Percentiles rank a stretch among this genome's conserved stretches.
Evolutionary conservation across 495 filamentous ascomycete species (phyloP).

Genomic region (Daldinia vernicosa): DNA sequence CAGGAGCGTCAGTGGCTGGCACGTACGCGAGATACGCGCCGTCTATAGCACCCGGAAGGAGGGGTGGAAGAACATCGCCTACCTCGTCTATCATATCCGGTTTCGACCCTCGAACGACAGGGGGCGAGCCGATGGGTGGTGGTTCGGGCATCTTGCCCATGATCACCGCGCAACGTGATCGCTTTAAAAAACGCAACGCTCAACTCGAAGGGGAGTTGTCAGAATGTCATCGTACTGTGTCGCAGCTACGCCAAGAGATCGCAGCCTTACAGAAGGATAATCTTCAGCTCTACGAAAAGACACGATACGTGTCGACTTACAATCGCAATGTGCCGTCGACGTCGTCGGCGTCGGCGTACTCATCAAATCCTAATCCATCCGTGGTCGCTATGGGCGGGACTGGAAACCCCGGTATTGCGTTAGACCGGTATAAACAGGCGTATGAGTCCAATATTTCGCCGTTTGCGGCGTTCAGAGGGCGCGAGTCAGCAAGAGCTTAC

Average conservation of each 20-base stretch:
- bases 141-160: conserved; percentile 95
- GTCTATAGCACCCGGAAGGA: conserved; percentile 69
- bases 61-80: conserved; percentile 79
- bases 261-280: conserved; percentile 96
- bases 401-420: conserved; percentile 65
- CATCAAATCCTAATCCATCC: conserved; percentile 75
- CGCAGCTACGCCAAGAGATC: conserved; percentile 88
- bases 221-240: conserved; percentile 80
- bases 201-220: conserved; percentile 92
- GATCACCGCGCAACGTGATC: conserved; percentile 96
- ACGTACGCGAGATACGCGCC: conserved; percentile 88
- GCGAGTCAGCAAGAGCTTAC: conserved; percentile 91
- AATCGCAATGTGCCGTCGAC: conserved; percentile 69
- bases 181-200: conserved; percentile 94
- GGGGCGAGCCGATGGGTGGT: conserved; percentile 79
- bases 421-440: conserved; percentile 89
- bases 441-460: conserved; percentile 96
- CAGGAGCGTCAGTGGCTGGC: conserved; percentile 89
- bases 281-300: conserved; percentile 96
- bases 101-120: conserved; percentile 74
- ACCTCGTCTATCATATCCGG: conserved; percentile 98
- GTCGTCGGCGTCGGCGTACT: conserved; percentile 76
- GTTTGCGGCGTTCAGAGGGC: conserved; percentile 92
- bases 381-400: conserved; percentile 65
- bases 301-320: conserved; percentile 93